Conservation (phyloP, 768 basidiomycete species). For the Leccinum aurantiacum region DNA sequence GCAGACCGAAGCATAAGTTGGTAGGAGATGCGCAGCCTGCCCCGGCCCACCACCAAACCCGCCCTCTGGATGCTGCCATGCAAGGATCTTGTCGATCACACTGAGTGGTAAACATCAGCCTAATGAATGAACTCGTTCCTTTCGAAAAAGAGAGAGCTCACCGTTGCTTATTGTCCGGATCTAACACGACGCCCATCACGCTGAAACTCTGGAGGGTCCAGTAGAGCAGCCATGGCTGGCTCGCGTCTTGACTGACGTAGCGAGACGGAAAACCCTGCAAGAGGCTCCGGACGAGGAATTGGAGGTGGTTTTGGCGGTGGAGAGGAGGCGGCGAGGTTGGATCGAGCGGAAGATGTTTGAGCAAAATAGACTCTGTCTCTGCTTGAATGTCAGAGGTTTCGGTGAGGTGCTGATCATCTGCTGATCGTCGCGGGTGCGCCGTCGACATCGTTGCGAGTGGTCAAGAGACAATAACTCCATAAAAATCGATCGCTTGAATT, state of each 20-base stretch:
- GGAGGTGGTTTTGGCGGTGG: slow-evolving; percentile 65
- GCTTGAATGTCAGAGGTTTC: slow-evolving; percentile 60
- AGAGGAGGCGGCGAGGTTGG: slow-evolving; percentile 39
- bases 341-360: slow-evolving; percentile 47
- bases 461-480: neutral
- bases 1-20: slow-evolving; percentile 88
- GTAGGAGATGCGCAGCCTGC: slow-evolving; percentile 82
- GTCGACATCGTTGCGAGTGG: slow-evolving; percentile 10
- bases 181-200: slow-evolving; percentile 72
- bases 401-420: slow-evolving; percentile 62
- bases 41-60: slow-evolving; percentile 93
- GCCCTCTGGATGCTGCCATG: slow-evolving; percentile 82
- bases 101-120: slow-evolving; percentile 37
- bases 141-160: slow-evolving; percentile 26
- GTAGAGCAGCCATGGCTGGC: slow-evolving; percentile 92
- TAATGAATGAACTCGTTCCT: neutral
- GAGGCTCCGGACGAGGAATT: slow-evolving; percentile 71
- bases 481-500: neutral
- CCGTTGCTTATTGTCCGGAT: slow-evolving; percentile 76
- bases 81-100: slow-evolving; percentile 75
- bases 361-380: slow-evolving; percentile 66
- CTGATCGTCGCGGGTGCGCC: slow-evolving; percentile 33
- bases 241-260: slow-evolving; percentile 87
- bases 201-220: slow-evolving; percentile 90
- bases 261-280: slow-evolving; percentile 77